Conservation (phyloP, 352 stramenopile genomes). For the Phytophthora rubi region DNA sequence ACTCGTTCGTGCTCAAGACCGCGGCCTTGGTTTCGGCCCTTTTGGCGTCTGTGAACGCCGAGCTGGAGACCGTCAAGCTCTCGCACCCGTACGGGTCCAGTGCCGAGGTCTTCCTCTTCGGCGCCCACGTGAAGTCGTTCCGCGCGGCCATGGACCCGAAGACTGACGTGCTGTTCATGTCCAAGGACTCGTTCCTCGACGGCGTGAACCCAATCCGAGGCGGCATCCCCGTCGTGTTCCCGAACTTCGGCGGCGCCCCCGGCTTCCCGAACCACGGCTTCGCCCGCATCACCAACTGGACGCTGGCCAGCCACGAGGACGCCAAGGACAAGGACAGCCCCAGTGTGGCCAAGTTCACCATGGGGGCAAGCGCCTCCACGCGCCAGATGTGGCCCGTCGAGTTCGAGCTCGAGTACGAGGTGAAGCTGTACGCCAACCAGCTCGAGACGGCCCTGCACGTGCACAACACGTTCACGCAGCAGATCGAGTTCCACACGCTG, state of each 20-base stretch:
- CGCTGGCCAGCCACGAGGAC: slow-evolving; percentile 19
- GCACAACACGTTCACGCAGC: slow-evolving; percentile 79
- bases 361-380: slow-evolving; percentile 39
- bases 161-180: slow-evolving; percentile 85
- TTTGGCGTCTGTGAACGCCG: slow-evolving; percentile 30
- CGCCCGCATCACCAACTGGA: slow-evolving; percentile 64
- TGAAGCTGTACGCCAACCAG: slow-evolving; percentile 63
- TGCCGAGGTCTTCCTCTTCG: slow-evolving; percentile 72
- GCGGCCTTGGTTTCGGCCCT: slow-evolving; percentile 22
- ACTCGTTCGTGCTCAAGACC: slow-evolving; percentile 28
- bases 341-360: slow-evolving; percentile 43
- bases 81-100: slow-evolving; percentile 66
- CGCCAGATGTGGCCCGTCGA: slow-evolving; percentile 55
- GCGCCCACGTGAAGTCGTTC: slow-evolving; percentile 80
- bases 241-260: slow-evolving; percentile 76
- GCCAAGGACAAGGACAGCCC: slow-evolving; percentile 23
- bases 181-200: slow-evolving; percentile 76
- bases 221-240: slow-evolving; percentile 92
- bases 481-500: slow-evolving; percentile 94
- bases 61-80: slow-evolving; percentile 57
- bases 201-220: slow-evolving; percentile 87
- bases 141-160: slow-evolving; percentile 33
- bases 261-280: slow-evolving; percentile 88
- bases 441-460: slow-evolving; percentile 84
- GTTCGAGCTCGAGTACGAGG: slow-evolving; percentile 71